Evolutionary conservation across 306 rosid species (phyloP).

Genomic region (Lagenaria siceraria): DNA sequence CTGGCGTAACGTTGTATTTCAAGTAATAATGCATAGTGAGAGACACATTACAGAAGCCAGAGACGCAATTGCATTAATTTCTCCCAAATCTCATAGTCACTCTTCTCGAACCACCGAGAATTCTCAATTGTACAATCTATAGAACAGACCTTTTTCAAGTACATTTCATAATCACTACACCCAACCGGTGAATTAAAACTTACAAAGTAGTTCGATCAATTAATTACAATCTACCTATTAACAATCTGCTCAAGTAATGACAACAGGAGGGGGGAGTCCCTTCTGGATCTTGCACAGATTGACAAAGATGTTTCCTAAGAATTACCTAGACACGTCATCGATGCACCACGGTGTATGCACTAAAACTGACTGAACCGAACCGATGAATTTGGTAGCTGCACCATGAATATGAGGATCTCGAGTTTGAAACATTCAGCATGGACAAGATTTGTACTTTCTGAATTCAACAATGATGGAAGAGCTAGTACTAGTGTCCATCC

Average conservation of each 20-base stretch:
- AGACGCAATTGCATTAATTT: neutral
- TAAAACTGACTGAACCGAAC: neutral
- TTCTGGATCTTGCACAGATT: neutral
- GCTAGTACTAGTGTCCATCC: slow-evolving; percentile 28
- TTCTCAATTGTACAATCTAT: neutral
- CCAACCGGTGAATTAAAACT: neutral
- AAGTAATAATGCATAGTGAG: neutral
- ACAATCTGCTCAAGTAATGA: neutral
- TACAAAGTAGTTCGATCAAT: neutral
- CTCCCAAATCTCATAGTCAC: neutral
- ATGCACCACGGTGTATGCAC: neutral
- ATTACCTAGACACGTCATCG: neutral
- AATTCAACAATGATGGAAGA: neutral
- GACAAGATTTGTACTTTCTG: neutral
- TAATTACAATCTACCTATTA: too few species aligned
- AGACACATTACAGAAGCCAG: neutral
- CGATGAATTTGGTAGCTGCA: neutral
- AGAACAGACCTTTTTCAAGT: neutral
- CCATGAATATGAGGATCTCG: neutral
- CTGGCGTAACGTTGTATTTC: neutral
- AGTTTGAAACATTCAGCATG: neutral
- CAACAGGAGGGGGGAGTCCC: neutral
- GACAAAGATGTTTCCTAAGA: neutral
- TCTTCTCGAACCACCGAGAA: neutral
- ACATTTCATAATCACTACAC: neutral